Evolutionary conservation across 176 grass and related monocot species (phyloP), one percentile per base, ranked within the genome.

Genomic region (Musa beccarii): DNA sequence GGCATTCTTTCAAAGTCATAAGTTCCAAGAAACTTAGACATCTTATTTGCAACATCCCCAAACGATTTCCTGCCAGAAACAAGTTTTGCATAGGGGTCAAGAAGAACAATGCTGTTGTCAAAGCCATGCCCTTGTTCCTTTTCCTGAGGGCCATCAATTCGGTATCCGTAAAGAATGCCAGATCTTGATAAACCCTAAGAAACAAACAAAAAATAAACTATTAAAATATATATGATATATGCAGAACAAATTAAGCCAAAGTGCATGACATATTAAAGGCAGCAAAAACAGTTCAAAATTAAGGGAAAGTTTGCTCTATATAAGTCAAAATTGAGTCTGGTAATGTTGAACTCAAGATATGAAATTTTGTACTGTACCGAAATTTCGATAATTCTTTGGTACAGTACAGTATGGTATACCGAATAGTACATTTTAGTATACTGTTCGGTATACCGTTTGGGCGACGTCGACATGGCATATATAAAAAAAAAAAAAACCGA

Each of bases 41-140:
- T 61, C 79, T 89, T 91, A 54, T 89, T 78, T 74, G 71, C 16
- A 20, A 80, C 78, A 84, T 86, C 55, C 3, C 86, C 90, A 84
- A 94, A 99, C 81, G 69, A 83, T 29, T 87, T 93, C 59, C 88
- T 82, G 52, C 88, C 86, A 79, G 84, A 86, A 86, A 99, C 95
- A 61, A 99, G 83, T 87, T 99, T 99, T 78, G 95, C 88, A 81
- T 99, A 99, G 43, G 95, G 95, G 34, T 99, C 90, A 49, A 99
- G 73, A 84, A 99, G 90, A 74, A 99, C 73, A 79, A 84, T 34
- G 2, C 74, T 91, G 80, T 63, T 89, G 85, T 99, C 90, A 91
- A 89, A 99, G 72, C 86, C 71, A 85, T 99, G 90, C 54, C 90
- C 95, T 79, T 85, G 83, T 25, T 84, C 73, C 95, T 83, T 89